Conservation (phyloP, 345 rosid genomes). For the Odontarrhena argentea region DNA sequence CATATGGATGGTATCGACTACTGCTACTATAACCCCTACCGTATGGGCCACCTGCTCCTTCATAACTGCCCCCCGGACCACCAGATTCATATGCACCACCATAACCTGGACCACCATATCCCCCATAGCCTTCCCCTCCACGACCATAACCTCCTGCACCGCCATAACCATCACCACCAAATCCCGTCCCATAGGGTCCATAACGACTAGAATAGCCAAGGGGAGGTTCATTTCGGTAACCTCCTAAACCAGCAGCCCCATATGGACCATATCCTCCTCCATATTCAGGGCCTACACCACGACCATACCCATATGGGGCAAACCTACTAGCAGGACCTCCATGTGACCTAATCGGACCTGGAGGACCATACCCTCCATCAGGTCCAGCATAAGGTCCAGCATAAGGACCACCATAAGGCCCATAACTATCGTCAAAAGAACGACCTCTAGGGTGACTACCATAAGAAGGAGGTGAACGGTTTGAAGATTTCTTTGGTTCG, state of each 20-base stretch:
- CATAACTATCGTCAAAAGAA: slow-evolving; percentile 65
- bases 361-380: slow-evolving; percentile 83
- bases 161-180: slow-evolving; percentile 73
- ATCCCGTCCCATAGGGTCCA: slow-evolving; percentile 77
- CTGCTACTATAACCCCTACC: slow-evolving; percentile 93
- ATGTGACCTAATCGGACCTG: slow-evolving; percentile 72
- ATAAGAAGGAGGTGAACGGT: slow-evolving; percentile 84
- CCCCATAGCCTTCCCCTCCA: slow-evolving; percentile 61
- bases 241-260: slow-evolving; percentile 65
- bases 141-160: slow-evolving; percentile 58
- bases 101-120: slow-evolving; percentile 60
- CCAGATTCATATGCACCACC: slow-evolving; percentile 78
- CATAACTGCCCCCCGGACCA: slow-evolving; percentile 83
- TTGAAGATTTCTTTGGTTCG: slow-evolving; percentile 97
- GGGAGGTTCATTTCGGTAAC: slow-evolving; percentile 71
- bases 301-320: slow-evolving; percentile 69
- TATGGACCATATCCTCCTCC: slow-evolving; percentile 71
- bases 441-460: slow-evolving; percentile 80
- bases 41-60: slow-evolving; percentile 75
- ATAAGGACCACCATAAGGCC: slow-evolving; percentile 59
- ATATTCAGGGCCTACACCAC: slow-evolving; percentile 68
- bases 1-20: slow-evolving; percentile 96
- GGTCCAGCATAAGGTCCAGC: slow-evolving; percentile 63
- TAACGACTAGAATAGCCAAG: slow-evolving; percentile 91
- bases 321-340: slow-evolving; percentile 63